A percentile compares a stretch with the other conserved stretches of the same genome.
These are phyloP conservation scores for Ceratocystiopsis minuta DNA, from an alignment of 2,329 filamentous ascomycete genomes.

Conservation along the genomic window DNA sequence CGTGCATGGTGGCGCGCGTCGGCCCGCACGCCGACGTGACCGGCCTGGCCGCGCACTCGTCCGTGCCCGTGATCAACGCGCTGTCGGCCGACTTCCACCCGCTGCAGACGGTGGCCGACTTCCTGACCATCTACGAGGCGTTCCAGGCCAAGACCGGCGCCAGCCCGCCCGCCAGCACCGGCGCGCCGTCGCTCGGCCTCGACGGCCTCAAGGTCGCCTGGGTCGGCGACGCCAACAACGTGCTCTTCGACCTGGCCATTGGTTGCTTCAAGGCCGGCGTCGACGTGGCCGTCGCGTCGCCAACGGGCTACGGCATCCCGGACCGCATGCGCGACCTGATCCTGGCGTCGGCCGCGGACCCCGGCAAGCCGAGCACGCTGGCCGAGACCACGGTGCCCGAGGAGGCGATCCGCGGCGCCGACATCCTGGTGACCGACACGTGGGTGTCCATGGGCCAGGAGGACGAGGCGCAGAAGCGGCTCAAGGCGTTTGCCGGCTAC, in stretches of 20 bases:
- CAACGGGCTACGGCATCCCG: conserved; percentile 69
- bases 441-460: conserved; percentile 99
- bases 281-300: conserved; percentile 72
- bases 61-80: conserved; percentile 70
- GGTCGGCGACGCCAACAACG: conserved; percentile 94
- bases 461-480: conserved; percentile 55
- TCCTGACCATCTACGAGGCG: conserved; percentile 71
- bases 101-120: conserved; percentile 85
- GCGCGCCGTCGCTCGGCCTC: conserved; percentile 36
- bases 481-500: conserved; percentile 74
- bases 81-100: conserved; percentile 86
- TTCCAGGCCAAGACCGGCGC: conserved; percentile 32
- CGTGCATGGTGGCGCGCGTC: conserved; percentile 65
- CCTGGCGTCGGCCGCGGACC: conserved; percentile 24
- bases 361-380: conserved; percentile 38
- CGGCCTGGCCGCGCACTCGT: conserved; percentile 51
- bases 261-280: conserved; percentile 76
- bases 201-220: conserved; percentile 82
- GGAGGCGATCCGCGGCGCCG: conserved; percentile 67
- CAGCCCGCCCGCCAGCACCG: conserved; percentile 7
- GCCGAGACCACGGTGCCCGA: conserved; percentile 63
- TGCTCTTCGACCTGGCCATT: conserved; percentile 83
- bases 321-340: conserved; percentile 57
- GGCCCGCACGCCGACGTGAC: conserved; percentile 59
- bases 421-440: conserved; percentile 88